Evolutionary conservation across 1,284 basidiomycete genomes (phyloP).

Genomic region (Rhodotorula sp.): DNA sequence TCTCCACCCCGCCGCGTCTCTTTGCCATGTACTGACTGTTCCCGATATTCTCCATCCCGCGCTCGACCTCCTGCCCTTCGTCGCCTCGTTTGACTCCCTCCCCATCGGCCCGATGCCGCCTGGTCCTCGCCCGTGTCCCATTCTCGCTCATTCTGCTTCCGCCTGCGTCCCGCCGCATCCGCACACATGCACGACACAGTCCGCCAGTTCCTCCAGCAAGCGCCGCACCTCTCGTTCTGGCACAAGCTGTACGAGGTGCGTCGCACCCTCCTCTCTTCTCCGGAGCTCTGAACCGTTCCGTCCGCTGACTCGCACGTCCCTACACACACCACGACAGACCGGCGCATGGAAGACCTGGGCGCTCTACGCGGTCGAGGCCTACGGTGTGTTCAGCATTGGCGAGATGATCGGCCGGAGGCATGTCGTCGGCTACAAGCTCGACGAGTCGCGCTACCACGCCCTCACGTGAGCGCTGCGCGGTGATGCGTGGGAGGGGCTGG

Average conservation of each 20-base stretch:
- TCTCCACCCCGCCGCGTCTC: neutral
- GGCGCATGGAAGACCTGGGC: slow-evolving; percentile 75
- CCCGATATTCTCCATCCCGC: neutral
- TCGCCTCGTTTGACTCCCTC: neutral
- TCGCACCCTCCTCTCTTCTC: no score
- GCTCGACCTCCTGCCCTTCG: neutral
- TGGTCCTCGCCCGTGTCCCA: neutral
- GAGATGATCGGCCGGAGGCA: slow-evolving; percentile 71
- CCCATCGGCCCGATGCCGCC: neutral
- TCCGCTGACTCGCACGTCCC: no score
- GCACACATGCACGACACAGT: slow-evolving; percentile 54
- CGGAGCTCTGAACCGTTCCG: no score
- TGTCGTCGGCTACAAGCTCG: slow-evolving; percentile 74
- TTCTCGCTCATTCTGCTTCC: neutral
- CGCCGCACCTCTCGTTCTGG: slow-evolving; percentile 69
- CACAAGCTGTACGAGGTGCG: slow-evolving; percentile 59
- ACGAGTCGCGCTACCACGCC: slow-evolving; percentile 18
- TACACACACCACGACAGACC: slow-evolving; percentile 47
- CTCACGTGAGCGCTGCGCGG: no score
- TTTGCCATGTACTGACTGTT: neutral
- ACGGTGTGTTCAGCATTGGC: slow-evolving; percentile 87
- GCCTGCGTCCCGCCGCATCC: neutral
- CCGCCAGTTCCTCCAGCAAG: slow-evolving; percentile 68
- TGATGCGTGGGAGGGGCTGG: no score
- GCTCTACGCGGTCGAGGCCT: slow-evolving; percentile 84